Base-by-base conservation (phyloP, 139 green algal species). In the Chlorella sp. region DNA sequence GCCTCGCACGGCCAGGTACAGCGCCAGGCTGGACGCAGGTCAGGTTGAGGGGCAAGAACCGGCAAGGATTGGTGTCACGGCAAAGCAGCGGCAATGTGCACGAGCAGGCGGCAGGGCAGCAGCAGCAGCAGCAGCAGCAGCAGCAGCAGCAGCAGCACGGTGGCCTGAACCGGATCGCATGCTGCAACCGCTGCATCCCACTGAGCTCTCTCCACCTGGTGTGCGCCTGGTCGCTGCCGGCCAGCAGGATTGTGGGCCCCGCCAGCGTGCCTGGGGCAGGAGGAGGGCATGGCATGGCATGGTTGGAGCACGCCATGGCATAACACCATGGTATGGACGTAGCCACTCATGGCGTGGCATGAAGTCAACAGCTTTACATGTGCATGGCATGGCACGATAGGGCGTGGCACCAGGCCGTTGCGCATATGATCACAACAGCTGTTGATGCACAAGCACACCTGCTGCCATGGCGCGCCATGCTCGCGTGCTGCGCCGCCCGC, bases 1-100 rank as follows among this genome's bases (percentile, higher is more conserved):
- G 70, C 95, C 95, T 0, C 96, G 72, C 30, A 86, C 62, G 48
- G 98, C 85, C 16, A 99, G 85, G 88, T 99, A 99, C 0, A 95
- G 91, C 1, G 95, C 94, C 48, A 99, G 88, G 81, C 88, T 95
- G 51, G 14, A n/a, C n/a, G n/a, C n/a, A n/a, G n/a, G n/a, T n/a
- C n/a, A n/a, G n/a, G n/a, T n/a, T n/a, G n/a, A 24, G 51, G 51
- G 51, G 51, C 51, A 60, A 16, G n/a, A n/a, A n/a, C n/a, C n/a
- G n/a, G n/a, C n/a, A n/a, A n/a, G n/a, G n/a, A n/a, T n/a, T n/a
- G n/a, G n/a, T n/a, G n/a, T n/a, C n/a, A n/a, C n/a, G n/a, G n/a
- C n/a, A n/a, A n/a, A n/a, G n/a, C n/a, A n/a, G n/a, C n/a, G n/a
- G n/a, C n/a, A n/a, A n/a, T n/a, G n/a, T n/a, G n/a, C n/a, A n/a